Evolutionary conservation across 352 stramenopile species (phyloP).

Genomic region (Pythium brachiatum): DNA sequence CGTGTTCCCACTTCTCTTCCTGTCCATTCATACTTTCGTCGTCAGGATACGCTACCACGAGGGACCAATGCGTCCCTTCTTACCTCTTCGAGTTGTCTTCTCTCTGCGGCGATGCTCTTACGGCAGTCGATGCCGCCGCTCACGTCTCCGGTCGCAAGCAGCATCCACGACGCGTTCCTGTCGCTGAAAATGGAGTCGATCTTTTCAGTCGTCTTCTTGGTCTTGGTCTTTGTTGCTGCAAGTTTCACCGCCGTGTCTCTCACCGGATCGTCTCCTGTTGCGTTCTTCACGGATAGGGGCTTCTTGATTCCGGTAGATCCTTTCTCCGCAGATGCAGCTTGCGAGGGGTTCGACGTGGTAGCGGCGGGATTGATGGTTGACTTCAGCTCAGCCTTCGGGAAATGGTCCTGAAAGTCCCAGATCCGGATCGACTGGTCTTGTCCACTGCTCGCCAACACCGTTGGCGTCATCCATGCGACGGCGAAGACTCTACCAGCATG

Average conservation of each 20-base stretch:
- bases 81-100: slow-evolving; percentile 13
- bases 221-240: background rate
- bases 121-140: background rate
- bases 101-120: background rate
- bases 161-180: slow-evolving; percentile 1
- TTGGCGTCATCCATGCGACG: slow-evolving; percentile 48
- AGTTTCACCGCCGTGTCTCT: background rate
- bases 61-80: background rate
- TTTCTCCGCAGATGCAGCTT: background rate
- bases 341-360: no score
- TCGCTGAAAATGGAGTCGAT: background rate
- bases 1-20: slow-evolving; percentile 50
- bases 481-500: slow-evolving; percentile 58
- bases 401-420: slow-evolving; percentile 33
- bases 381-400: background rate
- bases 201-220: slow-evolving; percentile 10
- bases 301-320: background rate
- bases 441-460: slow-evolving; percentile 48
- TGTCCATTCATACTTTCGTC: background rate
- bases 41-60: background rate
- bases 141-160: background rate
- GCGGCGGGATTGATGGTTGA: no score
- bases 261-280: background rate
- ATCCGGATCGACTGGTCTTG: slow-evolving; percentile 70
- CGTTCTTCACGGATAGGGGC: background rate